Evolutionary conservation across 1,139 yeast species (phyloP).

Genomic region (Blastobotrys apis): DNA sequence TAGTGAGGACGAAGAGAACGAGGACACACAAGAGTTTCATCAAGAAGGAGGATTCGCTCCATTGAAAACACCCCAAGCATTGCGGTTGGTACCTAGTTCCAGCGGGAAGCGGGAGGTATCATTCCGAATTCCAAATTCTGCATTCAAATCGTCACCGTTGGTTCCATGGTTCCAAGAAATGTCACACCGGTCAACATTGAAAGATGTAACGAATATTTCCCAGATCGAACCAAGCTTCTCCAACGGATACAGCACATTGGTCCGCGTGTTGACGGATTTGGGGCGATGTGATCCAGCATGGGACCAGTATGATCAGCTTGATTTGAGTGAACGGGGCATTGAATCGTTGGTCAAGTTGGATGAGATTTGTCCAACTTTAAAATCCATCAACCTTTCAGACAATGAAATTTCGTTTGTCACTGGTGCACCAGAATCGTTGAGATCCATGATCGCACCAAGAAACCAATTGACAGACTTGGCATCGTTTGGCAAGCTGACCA

Average conservation of each 20-base stretch:
- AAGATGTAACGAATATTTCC: constrained; percentile 30
- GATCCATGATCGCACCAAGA: constrained; percentile 28
- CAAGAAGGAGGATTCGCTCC: constrained; percentile 14
- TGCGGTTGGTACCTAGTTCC: constrained; percentile 4
- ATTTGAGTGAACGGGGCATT: constrained; percentile 31
- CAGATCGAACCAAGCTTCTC: constrained; percentile 32
- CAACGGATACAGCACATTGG: constrained; percentile 30
- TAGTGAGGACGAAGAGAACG: not conserved
- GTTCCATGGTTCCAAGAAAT: constrained; percentile 3
- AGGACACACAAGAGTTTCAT: constrained; percentile 5
- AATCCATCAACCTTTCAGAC: constrained; percentile 30
- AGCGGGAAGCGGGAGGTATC: constrained; percentile 24
- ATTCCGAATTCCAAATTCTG: constrained; percentile 18
- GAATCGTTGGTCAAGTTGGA: constrained; percentile 34
- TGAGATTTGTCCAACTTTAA: constrained; percentile 37
- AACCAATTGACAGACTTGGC: constrained; percentile 35
- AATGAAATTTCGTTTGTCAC: constrained; percentile 36
- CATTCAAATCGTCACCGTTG: constrained; percentile 12
- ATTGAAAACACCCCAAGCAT: constrained; percentile 7
- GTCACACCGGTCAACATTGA: constrained; percentile 4
- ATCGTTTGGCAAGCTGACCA: constrained; percentile 29
- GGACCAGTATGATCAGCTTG: constrained; percentile 34
- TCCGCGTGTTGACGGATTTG: constrained; percentile 33
- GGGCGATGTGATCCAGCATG: constrained; percentile 35
- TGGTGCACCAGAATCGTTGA: constrained; percentile 35